Evolutionary conservation across 2,329 filamentous ascomycete species (phyloP).

Genomic region (Fusarium coicis): DNA sequence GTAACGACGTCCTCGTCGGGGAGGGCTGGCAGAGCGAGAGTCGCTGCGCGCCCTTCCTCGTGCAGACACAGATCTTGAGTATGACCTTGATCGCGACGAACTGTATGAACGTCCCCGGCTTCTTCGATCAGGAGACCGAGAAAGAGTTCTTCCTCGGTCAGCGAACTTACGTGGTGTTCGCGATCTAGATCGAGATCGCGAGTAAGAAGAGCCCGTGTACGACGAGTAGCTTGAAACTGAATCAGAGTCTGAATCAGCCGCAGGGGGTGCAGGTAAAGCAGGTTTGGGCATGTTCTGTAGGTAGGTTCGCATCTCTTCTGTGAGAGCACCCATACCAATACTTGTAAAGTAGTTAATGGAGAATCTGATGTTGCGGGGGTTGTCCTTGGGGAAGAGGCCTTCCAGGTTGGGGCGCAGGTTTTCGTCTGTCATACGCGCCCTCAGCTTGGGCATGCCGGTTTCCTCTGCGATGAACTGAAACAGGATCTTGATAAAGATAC

Average conservation of each 20-base stretch:
- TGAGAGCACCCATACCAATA: conserved; percentile 94
- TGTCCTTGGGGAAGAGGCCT: conserved; percentile 90
- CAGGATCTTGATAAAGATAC: conserved; percentile 98
- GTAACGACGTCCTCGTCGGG: conserved; percentile 41
- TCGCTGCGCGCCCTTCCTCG: conserved; percentile 35
- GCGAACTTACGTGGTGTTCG: conserved; percentile 48
- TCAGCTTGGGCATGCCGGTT: conserved; percentile 83
- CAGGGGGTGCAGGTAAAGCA: conserved; percentile 72
- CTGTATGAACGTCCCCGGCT: conserved; percentile 43
- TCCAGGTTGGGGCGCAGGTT: conserved; percentile 80
- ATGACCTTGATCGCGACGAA: conserved; percentile 56
- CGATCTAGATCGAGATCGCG: conserved; percentile 60
- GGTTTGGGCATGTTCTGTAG: conserved; percentile 92
- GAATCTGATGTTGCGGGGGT: conserved; percentile 90
- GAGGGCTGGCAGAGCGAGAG: conserved; percentile 48
- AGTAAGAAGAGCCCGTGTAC: conserved; percentile 72
- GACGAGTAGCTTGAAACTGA: conserved; percentile 84
- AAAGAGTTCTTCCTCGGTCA: conserved; percentile 45
- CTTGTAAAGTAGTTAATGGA: conserved; percentile 99
- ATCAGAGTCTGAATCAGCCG: conserved; percentile 72
- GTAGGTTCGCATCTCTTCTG: conserved; percentile 93
- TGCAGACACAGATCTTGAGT: conserved; percentile 54
- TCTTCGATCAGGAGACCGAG: conserved; percentile 44
- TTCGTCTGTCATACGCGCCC: conserved; percentile 81
- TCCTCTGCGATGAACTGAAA: conserved; percentile 93